phyloP scores from a whole-genome alignment of 2,329 filamentous ascomycete genomes.

The Trichoderma koningii region DNA sequence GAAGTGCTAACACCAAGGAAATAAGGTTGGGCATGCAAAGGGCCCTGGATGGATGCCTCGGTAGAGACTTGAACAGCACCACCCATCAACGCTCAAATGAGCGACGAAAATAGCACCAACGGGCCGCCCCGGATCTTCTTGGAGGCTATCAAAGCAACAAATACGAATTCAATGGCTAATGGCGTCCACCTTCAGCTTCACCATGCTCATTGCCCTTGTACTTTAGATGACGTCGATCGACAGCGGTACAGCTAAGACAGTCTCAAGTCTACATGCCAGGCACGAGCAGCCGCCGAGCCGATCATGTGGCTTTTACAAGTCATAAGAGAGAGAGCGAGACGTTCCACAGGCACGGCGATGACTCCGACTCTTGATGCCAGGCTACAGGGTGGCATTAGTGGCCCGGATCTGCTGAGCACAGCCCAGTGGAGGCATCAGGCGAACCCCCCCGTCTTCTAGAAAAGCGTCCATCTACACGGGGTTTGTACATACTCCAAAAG shows the following conservation, averaged over 20 bases:
- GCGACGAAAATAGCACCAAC: neutral
- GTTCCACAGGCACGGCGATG: neutral
- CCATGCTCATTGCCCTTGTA: neutral
- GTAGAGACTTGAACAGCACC: neutral
- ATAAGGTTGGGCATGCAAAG: neutral
- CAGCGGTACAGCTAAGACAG: neutral
- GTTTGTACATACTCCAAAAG: too few relatives aligned
- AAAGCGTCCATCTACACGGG: neutral
- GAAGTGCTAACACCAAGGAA: neutral
- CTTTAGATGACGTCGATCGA: too few relatives aligned
- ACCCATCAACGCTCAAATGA: neutral
- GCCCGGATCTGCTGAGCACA: slow-evolving; percentile 4
- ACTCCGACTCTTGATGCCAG: neutral
- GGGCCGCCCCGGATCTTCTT: slow-evolving; percentile 12
- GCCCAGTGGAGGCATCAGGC: neutral
- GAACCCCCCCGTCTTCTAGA: slow-evolving; percentile 1
- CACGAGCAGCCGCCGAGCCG: neutral
- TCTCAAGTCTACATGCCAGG: neutral
- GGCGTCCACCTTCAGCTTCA: neutral
- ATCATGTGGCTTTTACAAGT: slow-evolving; percentile 4
- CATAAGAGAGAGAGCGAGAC: neutral
- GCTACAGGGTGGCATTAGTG: neutral
- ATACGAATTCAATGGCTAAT: neutral
- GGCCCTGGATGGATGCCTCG: neutral
- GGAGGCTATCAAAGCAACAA: neutral